phyloP scores from a whole-genome alignment of 1,284 basidiomycete species.

The Tausonia pullulans region DNA sequence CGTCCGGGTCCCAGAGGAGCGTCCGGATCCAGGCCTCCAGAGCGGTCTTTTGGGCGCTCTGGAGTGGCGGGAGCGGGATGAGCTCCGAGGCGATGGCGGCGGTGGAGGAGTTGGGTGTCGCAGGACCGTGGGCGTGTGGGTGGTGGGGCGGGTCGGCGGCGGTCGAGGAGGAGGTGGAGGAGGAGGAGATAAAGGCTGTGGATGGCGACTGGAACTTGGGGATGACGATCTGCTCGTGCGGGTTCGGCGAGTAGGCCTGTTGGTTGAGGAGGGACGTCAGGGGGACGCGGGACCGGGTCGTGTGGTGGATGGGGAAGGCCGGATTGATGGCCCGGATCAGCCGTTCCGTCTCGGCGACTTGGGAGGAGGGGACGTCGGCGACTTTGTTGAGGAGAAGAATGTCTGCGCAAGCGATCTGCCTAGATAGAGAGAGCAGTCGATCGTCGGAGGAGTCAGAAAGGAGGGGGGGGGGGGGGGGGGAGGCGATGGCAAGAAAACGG shows the following conservation, averaged over 20 bases:
- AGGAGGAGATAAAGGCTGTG: slow-evolving; percentile 30
- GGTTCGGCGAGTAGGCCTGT: slow-evolving; percentile 49
- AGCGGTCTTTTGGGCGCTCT: slow-evolving; percentile 12
- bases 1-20: slow-evolving; percentile 12
- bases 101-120: slow-evolving; percentile 21
- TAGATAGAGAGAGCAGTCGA: slow-evolving; percentile 27
- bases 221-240: slow-evolving; percentile 23
- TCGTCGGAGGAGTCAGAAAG: neutral
- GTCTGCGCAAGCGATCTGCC: slow-evolving; percentile 81
- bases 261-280: slow-evolving; percentile 64
- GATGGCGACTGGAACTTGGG: slow-evolving; percentile 29
- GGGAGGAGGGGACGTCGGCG: slow-evolving; percentile 50
- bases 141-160: slow-evolving; percentile 18
- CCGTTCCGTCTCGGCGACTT: slow-evolving; percentile 40
- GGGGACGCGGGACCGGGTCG: slow-evolving; percentile 52
- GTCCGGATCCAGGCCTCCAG: slow-evolving; percentile 7
- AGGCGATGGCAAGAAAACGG: neutral
- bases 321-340: slow-evolving; percentile 63
- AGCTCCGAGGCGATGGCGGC: slow-evolving; percentile 48
- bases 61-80: slow-evolving; percentile 51
- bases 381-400: slow-evolving; percentile 81
- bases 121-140: slow-evolving; percentile 26
- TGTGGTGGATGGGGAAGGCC: slow-evolving; percentile 57
- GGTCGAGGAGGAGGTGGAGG: neutral
- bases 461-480: slow-evolving; percentile 2